Evolutionary conservation across 169 alveolate genomes (phyloP).

Genomic region (Cyclospora cayetanensis): DNA sequence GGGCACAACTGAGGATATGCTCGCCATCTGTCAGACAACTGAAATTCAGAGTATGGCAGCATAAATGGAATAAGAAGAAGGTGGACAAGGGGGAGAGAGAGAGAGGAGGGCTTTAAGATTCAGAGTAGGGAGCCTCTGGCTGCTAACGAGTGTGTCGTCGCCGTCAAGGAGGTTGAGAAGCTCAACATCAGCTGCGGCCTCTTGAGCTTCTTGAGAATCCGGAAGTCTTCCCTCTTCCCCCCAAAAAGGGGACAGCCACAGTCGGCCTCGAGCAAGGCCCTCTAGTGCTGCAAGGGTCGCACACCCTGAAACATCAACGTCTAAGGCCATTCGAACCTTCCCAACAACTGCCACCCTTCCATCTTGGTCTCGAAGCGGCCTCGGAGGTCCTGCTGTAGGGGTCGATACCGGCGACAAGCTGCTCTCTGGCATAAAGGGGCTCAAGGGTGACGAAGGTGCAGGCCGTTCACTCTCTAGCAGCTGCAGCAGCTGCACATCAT

Average conservation of each 20-base stretch:
- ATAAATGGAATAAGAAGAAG: no score
- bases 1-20: no score
- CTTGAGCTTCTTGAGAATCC: background rate
- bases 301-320: conserved; percentile 1
- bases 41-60: no score
- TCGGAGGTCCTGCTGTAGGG: no score
- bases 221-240: conserved; percentile 46
- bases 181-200: conserved; percentile 45
- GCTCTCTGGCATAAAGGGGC: no score
- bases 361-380: no score
- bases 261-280: conserved; percentile 39
- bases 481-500: conserved; percentile 43
- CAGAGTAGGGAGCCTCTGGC: no score
- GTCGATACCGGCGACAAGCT: no score
- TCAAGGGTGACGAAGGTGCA: conserved; percentile 5
- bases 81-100: no score
- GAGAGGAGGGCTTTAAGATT: no score
- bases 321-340: background rate
- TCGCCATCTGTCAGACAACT: no score
- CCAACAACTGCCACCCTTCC: conserved; percentile 18
- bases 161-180: conserved; percentile 39
- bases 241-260: conserved; percentile 63
- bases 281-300: conserved; percentile 46
- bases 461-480: conserved; percentile 44
- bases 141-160: conserved; percentile 48